Base-by-base conservation (phyloP, 371 early-diverging fungal species). In the Choanephora cucurbitarum region DNA sequence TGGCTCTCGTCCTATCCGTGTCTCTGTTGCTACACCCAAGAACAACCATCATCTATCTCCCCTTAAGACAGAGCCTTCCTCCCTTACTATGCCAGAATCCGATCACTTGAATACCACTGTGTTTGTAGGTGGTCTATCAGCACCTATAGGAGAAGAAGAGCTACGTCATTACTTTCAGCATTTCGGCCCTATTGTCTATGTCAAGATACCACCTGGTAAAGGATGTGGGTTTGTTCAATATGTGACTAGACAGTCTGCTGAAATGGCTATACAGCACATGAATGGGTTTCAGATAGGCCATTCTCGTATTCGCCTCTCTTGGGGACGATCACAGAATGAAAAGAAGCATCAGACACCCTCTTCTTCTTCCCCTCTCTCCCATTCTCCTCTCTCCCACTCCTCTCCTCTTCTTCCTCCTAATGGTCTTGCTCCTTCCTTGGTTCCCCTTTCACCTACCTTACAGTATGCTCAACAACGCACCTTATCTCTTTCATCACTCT, bases 151-250 rank as follows among this genome's bases (percentile, higher is more conserved):
- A 33, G 94, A 94, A 58, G 91, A 92, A 39, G 94, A 96, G 51
- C 76, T 96, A 50, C 66, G 82, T 32, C 68, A 80, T 11, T 81
- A 80, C 54, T 96, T 96, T 70, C 66, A 80, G 17, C 82, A 81
- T 31, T 93, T 92, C 76, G 97, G 97, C 24, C 91, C 88, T 17
- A 93, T 96, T 42, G 78, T 83, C 4, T 89, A 93, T 71, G 89
- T 90, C 56, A 94, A 93, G 64, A 94, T 96, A 52, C 95, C 95
- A 24, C 89, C 88, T 15, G 90, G 91, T 45, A 93, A 93, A 66
- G 90, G 91, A 3, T 96, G 95, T 69, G 97, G 94, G 1, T 96
- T 95, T 78, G 93, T 96, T 18, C 91, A 91, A 51, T 96, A 81
- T 67, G 83, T 82, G 14, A 82, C 86, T 59, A 78, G 93, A 9